These are phyloP conservation scores for Mycena latifolia DNA, from an alignment of 768 basidiomycete genomes.

Conservation along the genomic window DNA sequence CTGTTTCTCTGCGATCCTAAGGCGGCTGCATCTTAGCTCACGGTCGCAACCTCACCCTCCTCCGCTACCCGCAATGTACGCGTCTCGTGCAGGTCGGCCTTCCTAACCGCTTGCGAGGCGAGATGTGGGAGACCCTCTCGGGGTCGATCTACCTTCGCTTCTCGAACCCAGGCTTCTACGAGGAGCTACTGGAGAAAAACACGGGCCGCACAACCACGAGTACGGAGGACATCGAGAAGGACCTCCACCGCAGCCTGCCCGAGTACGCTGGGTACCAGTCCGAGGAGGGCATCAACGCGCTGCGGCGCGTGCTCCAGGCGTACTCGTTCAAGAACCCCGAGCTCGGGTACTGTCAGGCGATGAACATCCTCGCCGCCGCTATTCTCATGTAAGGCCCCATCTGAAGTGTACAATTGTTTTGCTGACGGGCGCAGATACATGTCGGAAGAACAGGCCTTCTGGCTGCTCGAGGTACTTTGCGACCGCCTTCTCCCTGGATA, in stretches of 20 bases:
- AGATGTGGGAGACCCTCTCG: constrained; percentile 98
- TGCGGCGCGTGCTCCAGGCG: constrained; percentile 92
- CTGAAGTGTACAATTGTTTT: background rate
- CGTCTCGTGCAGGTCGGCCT: constrained; percentile 98
- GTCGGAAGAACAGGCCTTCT: constrained; percentile 99
- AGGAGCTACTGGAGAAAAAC: constrained; percentile 79
- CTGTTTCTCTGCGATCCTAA: constrained; percentile 6
- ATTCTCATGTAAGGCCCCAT: constrained; percentile 80
- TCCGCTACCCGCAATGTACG: constrained; percentile 96
- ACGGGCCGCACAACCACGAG: constrained; percentile 85
- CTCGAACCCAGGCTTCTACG: constrained; percentile 86
- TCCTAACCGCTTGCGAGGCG: constrained; percentile 93
- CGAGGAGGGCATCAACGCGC: constrained; percentile 85
- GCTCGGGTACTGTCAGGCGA: constrained; percentile 96
- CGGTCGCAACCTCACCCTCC: constrained; percentile 93
- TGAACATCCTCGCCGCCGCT: constrained; percentile 98
- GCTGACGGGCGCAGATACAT: constrained; percentile 76
- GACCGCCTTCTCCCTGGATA: constrained; percentile 97
- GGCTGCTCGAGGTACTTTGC: constrained; percentile 95
- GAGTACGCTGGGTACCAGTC: constrained; percentile 98
- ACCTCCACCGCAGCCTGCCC: constrained; percentile 94
- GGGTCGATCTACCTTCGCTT: constrained; percentile 94
- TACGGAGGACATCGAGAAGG: constrained; percentile 99
- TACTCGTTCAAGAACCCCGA: constrained; percentile 97
- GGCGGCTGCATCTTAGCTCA: constrained; percentile 66